Evolutionary conservation across 2,329 filamentous ascomycete genomes (phyloP), one percentile per base, ranked within the genome.

Genomic region (Botrytis elliptica): DNA sequence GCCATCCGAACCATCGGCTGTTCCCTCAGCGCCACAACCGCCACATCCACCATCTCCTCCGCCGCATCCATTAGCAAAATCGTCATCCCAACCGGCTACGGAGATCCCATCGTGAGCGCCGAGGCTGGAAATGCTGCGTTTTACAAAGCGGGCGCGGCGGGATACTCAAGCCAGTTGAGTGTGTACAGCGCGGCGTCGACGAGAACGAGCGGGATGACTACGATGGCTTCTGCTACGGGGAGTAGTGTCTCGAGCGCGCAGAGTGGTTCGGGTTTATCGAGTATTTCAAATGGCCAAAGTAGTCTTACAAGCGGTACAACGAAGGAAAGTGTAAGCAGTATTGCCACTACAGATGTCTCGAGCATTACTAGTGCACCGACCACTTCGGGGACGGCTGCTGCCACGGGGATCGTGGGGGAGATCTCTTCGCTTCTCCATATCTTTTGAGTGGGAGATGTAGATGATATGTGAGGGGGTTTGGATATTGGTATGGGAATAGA

Each of bases 51-150:
- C 7, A 38, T 65, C 1, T 65, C 44, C 38, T 65, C 44, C 25
- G 42, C 70, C 40, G 70, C 44, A 29, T 65, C 60, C 16, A 71
- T 71, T 29, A 55, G 59, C 8, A 71, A 71, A 44, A 65, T 71
- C 20, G 25, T 44, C 16, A 65, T 71, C 8, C 60, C 60, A n/a
- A 71, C 60, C 18, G 60, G 70, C 12, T 71, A 55, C 18, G 25
- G 60, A 52, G 70, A 71, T 71, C n/a, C 59, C 5, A 29, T 71
- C 16, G 7, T 65, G 10, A 36, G 55, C 14, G 70, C 33, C 22
- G 70, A 65, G n/a, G 40, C 33, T 0, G 46, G 36, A 42, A 71
- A 65, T 18, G 59, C 46, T 5, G 44, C 62, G 29, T 71, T 46
- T n/a, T 71, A 65, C 33, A 14, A 52, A 40, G 36, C 42, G 9